Evolutionary conservation across 192 early-diverging fungal genomes (phyloP), one percentile per base, ranked within the genome.

Genomic region (Allomyces javanicus): DNA sequence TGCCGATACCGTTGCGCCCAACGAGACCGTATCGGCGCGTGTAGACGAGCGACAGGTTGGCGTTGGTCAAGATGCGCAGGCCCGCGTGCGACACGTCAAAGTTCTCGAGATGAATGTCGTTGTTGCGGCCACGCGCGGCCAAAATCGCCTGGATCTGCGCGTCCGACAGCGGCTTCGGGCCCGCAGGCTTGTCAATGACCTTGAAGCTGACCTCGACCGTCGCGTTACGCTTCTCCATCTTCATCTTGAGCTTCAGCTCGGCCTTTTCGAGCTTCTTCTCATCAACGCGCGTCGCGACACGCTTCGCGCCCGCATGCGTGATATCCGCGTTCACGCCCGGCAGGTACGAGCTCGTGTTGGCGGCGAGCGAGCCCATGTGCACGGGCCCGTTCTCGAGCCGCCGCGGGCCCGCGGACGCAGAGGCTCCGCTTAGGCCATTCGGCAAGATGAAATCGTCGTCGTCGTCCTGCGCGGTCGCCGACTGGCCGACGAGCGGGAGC

Each of bases 1-100:
- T 72, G 63, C 89, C 89, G 58, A 89, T 89, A 80, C 89, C 89
- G 81, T 92, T 92, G 61, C 85, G 81, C 64, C 96, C 96, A 25
- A 99, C 91, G 24, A 99, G 77, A 75, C 94, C 94, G 78, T 99
- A 97, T 62, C 96, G 78, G 63, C 94, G 85, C 25, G 94, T 93
- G 79, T 85, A 89, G 24, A 83, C 81, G 71, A 99, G 72, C 23
- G 82, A 86, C 22, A 99, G 70, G 67, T 76, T 86, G 65, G 94
- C 82, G 69, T 90, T 88, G 25, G 85, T 89, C 21, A 99, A 77
- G 72, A 99, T 99, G 72, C 87, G 87, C 75, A 91, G 90, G 23
- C 94, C 92, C 50, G 90, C 90, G 77, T 86, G 89, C 44, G 87
- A 89, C 62, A 97, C 94, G 73, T 99, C 96, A 79, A 99, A 97